A percentile compares a stretch with the other conserved stretches of the same genome.
phyloP scores from a whole-genome alignment of 1,284 basidiomycete genomes.

The Gomphus bonarii region DNA sequence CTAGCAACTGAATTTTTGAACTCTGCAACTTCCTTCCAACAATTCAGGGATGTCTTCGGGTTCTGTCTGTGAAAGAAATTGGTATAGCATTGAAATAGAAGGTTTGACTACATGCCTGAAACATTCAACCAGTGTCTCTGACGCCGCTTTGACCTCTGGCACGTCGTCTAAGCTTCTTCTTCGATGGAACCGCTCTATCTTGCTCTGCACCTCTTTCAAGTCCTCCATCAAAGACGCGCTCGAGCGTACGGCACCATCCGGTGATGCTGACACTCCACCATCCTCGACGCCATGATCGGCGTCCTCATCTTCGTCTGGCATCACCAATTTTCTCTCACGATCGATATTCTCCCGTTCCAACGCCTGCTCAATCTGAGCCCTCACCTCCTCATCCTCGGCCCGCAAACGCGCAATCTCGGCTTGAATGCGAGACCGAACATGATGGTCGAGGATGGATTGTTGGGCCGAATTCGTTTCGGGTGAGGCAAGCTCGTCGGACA shows the following conservation, averaged over 20 bases:
- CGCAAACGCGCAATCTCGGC: conserved; percentile 52
- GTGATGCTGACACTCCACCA: conserved; percentile 26
- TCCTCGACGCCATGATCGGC: conserved; percentile 21
- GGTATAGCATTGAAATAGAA: conserved; percentile 2
- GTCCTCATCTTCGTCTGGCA: conserved; percentile 16
- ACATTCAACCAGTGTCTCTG: conserved; percentile 56
- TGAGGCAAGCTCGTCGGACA: conserved; percentile 51
- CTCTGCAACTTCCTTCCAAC: conserved; percentile 63
- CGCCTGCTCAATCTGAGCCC: conserved; percentile 54
- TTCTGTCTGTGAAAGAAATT: conserved; percentile 37
- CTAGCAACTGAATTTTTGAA: conserved; percentile 64
- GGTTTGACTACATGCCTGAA: conserved; percentile 47
- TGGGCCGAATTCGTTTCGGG: conserved; percentile 50
- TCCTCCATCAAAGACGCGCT: conserved; percentile 57
- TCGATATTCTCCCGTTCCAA: conserved; percentile 76
- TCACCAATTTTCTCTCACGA: conserved; percentile 37
- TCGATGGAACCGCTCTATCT: conserved; percentile 63
- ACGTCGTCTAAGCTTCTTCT: conserved; percentile 45
- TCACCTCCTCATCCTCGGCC: conserved; percentile 54
- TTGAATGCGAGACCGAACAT: conserved; percentile 56
- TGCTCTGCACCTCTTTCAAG: conserved; percentile 57
- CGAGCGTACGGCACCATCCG: conserved; percentile 32
- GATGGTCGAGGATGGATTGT: conserved; percentile 59
- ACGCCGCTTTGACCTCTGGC: conserved; percentile 44
- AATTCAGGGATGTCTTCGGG: conserved; percentile 52